A percentile compares a stretch with the other conserved stretches of the same genome.
Evolutionary conservation across 257 asterid species (phyloP).

Genomic region (Solanum acaule): DNA sequence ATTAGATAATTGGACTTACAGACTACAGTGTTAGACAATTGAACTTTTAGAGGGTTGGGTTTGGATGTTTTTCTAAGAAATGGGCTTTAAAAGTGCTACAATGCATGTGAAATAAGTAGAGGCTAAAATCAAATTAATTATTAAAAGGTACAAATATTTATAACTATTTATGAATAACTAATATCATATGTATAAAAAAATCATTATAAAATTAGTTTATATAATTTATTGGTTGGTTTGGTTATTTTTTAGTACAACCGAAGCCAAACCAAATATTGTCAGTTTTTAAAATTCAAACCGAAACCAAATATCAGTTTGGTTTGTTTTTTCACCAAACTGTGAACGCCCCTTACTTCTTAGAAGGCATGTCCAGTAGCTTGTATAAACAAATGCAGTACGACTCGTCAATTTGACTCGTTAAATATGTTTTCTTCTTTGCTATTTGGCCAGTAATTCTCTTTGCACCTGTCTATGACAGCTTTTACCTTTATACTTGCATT

Average conservation of each 20-base stretch:
- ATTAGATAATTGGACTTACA: neutral
- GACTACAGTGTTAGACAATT: neutral
- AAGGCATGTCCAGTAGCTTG: neutral
- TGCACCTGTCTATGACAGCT: neutral
- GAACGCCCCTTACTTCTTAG: neutral
- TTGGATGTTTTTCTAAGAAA: neutral
- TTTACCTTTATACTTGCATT: neutral
- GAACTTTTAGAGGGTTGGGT: neutral
- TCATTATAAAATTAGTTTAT: too few relatives aligned
- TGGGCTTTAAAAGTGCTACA: neutral
- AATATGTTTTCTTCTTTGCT: neutral
- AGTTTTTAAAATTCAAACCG: neutral
- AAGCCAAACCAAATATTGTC: neutral
- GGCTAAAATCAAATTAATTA: neutral
- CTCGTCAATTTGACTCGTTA: neutral
- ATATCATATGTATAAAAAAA: too few relatives aligned
- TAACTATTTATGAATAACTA: neutral
- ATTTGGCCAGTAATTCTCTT: neutral
- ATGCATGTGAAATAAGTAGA: neutral
- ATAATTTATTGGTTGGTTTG: neutral
- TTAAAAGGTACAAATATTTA: neutral
- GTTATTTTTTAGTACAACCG: neutral
- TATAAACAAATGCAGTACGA: neutral
- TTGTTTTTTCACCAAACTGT: neutral
- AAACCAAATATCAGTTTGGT: neutral